Percentiles rank a stretch among this genome's conserved stretches.
phyloP scores from a whole-genome alignment of 768 basidiomycete genomes.

The Kwoniella mangroviensis region DNA sequence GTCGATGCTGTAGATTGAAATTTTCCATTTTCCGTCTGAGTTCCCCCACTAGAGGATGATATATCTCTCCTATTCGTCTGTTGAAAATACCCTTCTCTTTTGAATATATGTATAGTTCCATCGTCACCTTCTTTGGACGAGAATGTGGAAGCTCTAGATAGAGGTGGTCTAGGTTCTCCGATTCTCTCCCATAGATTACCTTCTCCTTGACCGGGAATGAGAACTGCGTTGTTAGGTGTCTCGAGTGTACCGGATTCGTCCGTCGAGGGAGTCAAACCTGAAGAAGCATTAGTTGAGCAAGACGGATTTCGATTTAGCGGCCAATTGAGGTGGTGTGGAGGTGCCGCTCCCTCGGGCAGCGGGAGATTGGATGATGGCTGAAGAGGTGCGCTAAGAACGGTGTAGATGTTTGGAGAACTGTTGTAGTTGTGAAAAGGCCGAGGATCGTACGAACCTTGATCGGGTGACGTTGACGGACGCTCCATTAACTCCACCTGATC shows the following conservation, averaged over 20 bases:
- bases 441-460: neutral
- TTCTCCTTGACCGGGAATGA: slow-evolving; percentile 11
- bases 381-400: slow-evolving; percentile 3
- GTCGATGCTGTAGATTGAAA: neutral
- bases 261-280: slow-evolving; percentile 12
- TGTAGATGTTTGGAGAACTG: neutral
- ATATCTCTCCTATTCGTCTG: neutral
- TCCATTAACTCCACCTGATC: slow-evolving; percentile 15
- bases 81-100: slow-evolving; percentile 2
- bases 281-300: slow-evolving; percentile 10
- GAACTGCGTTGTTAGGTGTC: slow-evolving; percentile 15
- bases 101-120: neutral
- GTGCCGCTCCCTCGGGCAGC: slow-evolving; percentile 12
- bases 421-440: neutral
- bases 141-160: slow-evolving; percentile 17
- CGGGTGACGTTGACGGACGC: neutral
- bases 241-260: slow-evolving; percentile 19
- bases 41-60: neutral
- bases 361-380: slow-evolving; percentile 1
- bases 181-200: slow-evolving; percentile 6
- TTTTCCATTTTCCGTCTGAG: neutral
- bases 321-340: slow-evolving; percentile 9
- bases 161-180: slow-evolving; percentile 9
- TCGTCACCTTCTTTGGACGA: slow-evolving; percentile 19
- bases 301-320: slow-evolving; percentile 19